Evolutionary conservation across 2,329 filamentous ascomycete species (phyloP).

Genomic region (Pyrenophora seminiperda): DNA sequence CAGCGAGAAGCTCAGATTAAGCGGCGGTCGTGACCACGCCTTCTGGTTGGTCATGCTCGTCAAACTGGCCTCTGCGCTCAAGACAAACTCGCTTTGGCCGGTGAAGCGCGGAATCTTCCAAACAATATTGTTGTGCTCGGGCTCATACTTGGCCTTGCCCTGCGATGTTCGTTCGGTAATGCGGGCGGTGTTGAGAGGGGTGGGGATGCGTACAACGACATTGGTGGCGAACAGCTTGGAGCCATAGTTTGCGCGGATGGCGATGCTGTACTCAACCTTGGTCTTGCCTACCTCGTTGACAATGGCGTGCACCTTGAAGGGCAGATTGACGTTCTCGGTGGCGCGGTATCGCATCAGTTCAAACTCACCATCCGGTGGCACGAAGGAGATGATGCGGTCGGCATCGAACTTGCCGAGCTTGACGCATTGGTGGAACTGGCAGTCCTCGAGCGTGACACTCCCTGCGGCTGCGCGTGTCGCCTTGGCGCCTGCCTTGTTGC

Average conservation of each 20-base stretch:
- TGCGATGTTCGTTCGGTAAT: conserved; percentile 93
- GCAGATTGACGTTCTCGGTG: conserved; percentile 97
- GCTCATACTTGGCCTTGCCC: conserved; percentile 98
- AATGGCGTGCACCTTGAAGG: conserved; percentile 98
- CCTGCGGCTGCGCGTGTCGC: conserved; percentile 94
- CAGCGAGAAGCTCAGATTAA: conserved; percentile 89
- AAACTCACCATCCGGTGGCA: conserved; percentile 96
- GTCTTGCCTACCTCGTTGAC: conserved; percentile 97
- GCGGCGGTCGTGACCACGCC: conserved; percentile 89
- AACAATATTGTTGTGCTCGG: conserved; percentile 95
- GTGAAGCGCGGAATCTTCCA: conserved; percentile 99
- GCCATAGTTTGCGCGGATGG: conserved; percentile 95
- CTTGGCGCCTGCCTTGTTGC: conserved; percentile 80
- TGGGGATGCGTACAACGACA: conserved; percentile 90
- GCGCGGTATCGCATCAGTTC: conserved; percentile 98
- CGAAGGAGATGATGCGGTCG: conserved; percentile 94
- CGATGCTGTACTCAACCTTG: conserved; percentile 98
- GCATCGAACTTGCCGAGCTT: conserved; percentile 96
- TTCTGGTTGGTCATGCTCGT: conserved; percentile 99
- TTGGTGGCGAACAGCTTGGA: conserved; percentile 97
- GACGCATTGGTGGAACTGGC: conserved; percentile 98
- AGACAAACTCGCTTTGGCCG: conserved; percentile 93
- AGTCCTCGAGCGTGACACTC: conserved; percentile 94
- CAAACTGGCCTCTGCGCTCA: conserved; percentile 89
- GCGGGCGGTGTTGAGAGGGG: conserved; percentile 92